Evolutionary conservation across 331 rosid species (phyloP).

Genomic region (Quercus phellos): DNA sequence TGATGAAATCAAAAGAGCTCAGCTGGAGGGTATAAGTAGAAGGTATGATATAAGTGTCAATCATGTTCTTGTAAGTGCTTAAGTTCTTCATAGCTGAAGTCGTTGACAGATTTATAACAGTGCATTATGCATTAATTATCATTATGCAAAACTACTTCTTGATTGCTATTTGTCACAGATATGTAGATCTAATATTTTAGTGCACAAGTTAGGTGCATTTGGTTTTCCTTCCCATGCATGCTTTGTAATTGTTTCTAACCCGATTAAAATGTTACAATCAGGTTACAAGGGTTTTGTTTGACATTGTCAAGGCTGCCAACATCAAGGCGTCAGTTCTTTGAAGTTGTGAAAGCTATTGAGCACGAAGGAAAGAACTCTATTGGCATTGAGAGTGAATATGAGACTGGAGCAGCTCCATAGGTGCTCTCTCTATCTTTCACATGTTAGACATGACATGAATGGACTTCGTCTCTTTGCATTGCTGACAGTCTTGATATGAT

Average conservation of each 20-base stretch:
- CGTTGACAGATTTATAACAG: too few species aligned
- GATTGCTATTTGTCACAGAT: too few species aligned
- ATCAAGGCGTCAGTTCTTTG: constrained; percentile 13
- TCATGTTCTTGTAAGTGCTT: too few species aligned
- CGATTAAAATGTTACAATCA: not conserved
- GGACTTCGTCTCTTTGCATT: too few species aligned
- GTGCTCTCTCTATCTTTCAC: not conserved
- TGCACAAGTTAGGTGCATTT: too few species aligned
- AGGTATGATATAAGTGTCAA: not conserved
- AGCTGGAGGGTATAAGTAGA: constrained; percentile 21
- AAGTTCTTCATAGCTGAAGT: too few species aligned
- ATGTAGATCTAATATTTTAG: too few species aligned
- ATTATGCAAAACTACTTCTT: too few species aligned
- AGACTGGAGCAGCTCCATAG: not conserved
- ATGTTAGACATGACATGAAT: too few species aligned
- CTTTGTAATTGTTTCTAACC: not conserved
- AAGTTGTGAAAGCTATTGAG: constrained; percentile 10
- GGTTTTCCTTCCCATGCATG: too few species aligned
- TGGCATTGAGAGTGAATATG: not conserved
- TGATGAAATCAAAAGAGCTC: constrained; percentile 19
- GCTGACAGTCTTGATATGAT: too few species aligned
- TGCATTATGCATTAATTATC: too few species aligned
- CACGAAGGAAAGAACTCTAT: not conserved
- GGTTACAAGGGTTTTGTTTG: constrained; percentile 26
- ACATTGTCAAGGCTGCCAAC: constrained; percentile 21